Evolutionary conservation across 345 rosid genomes (phyloP).

Genomic region (Salix suchowensis): DNA sequence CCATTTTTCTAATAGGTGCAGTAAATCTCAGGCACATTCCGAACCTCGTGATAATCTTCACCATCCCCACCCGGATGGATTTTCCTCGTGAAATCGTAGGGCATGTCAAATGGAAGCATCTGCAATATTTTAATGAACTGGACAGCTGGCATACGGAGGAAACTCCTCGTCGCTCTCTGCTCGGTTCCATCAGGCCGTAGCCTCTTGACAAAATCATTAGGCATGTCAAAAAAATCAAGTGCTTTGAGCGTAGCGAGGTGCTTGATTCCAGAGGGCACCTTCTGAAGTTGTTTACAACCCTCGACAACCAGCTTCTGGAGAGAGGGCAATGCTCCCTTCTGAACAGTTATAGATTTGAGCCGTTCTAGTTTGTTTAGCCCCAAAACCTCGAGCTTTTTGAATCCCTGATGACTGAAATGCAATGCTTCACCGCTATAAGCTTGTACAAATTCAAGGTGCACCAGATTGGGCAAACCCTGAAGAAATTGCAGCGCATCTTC

Average conservation of each 20-base stretch:
- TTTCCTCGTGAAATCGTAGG: neutral
- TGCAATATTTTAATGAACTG: no score
- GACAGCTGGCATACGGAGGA: no score
- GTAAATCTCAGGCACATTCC: slow-evolving; percentile 4
- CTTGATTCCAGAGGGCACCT: slow-evolving; percentile 20
- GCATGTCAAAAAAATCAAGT: slow-evolving; percentile 21
- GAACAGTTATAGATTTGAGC: slow-evolving; percentile 9
- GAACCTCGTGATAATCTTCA: slow-evolving; percentile 4
- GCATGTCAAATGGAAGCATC: slow-evolving; percentile 9
- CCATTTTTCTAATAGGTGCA: slow-evolving; percentile 6
- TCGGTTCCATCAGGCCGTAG: neutral
- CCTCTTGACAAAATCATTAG: neutral
- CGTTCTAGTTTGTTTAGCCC: slow-evolving; percentile 11
- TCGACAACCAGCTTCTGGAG: slow-evolving; percentile 22
- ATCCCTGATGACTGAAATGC: slow-evolving; percentile 11
- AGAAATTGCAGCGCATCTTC: slow-evolving; percentile 15
- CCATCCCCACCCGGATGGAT: slow-evolving; percentile 6
- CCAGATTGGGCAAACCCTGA: slow-evolving; percentile 22
- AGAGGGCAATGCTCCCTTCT: slow-evolving; percentile 23
- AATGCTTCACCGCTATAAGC: slow-evolving; percentile 18
- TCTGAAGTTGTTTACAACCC: slow-evolving; percentile 16
- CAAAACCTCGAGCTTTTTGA: slow-evolving; percentile 15
- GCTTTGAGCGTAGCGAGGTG: slow-evolving; percentile 16
- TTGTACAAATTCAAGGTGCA: slow-evolving; percentile 13
- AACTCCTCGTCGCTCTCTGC: no score